Base-by-base conservation (phyloP, 768 basidiomycete genomes). In the Phlegmacium glaucopus region DNA sequence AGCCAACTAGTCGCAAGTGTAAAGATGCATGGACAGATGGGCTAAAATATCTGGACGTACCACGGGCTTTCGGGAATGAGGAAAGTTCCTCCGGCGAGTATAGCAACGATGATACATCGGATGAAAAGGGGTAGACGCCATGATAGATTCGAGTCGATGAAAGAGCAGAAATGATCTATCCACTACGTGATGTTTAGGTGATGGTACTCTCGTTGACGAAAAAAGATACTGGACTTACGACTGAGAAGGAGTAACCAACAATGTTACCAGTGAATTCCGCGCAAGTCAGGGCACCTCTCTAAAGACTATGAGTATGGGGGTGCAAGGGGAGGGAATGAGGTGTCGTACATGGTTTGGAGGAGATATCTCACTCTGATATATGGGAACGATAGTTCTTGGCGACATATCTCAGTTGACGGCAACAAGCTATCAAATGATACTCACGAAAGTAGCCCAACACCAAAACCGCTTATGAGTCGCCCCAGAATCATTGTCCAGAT, bases 191-290 rank as follows among this genome's bases (percentile, higher is more conserved):
- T 43, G 39, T 26, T 4, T 17, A 37, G 18, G 58, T 6, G 47
- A 47, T 32, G 48, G 12, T 6, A 12, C 13, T 44, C 22, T 22
- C 5, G 22, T 22, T 22, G 22, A 22, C 22, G 16, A 16, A 39
- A 18, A 16, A 16, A 9, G 32, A n/a, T 34, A 42, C 15, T 12
- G 32, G 30, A 72, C 89, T 52, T 70, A 93, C 91, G 54, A 95
- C 90, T 11, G 89, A 92, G 40, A 80, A 78, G 9, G 91, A 86
- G 62, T 97, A 97, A 42, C 94, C 94, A 39, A 90, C 70, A 57
- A 96, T 84, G 60, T 95, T 94, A 51, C 87, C 86, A 2, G 94
- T 94, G 61, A 96, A 96, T 60, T 96, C 94, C 79, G 96, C 92
- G 59, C 91, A 94, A 2, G 93, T 94, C 34, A 96, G 72, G 34